Base-by-base conservation (phyloP, 257 asterid species). In the Fraxinus pennsylvanica region DNA sequence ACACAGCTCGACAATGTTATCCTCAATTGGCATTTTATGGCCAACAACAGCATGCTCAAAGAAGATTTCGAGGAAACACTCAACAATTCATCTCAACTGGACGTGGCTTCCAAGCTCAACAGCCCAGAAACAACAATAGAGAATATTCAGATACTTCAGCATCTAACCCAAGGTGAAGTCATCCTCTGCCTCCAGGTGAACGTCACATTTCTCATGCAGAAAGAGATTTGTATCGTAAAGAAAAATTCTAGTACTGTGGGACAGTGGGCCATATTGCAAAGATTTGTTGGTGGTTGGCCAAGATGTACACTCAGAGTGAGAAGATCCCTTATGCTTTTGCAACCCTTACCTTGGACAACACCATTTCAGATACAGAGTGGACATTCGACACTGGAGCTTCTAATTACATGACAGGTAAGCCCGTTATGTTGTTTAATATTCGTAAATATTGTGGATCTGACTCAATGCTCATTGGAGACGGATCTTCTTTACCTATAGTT, bases 11-110 rank as follows among this genome's bases (percentile, higher is more conserved):
- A 14, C 54, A 45, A 45, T 45, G 3, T 14, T 45, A 0, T 45
- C 54, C 54, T 45, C 78, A 27, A 43, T 17, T 77, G 13, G 72
- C 75, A 1, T 75, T 75, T n/a, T 75, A 75, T 38, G 72, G 78
- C 33, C 78, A 75, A 57, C 54, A 12, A 7, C 35, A 36, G 6
- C 38, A 14, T 45, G 3, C 0, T 45, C 54, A 45, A 32, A 4
- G 5, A 45, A 19, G 17, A 45, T 12, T 9, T 45, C 19, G 17
- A 9, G 17, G 4, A 45, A 45, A 35, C 7, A 32, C 38, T 35
- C 6, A 33, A 0, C 72, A 61, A 45, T 59, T 75, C 57, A 35
- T 43, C 15, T 75, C 71, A 17, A 65, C 5, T 9, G 59, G 78
- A 6, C 71, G 59, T 57, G 78, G 78, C 3, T 74, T 74, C 14